Percentiles rank a stretch among this genome's conserved stretches.
These are phyloP conservation scores for Ocimum tenuiflorum DNA, from an alignment of 257 asterid genomes.

Conservation along the genomic window DNA sequence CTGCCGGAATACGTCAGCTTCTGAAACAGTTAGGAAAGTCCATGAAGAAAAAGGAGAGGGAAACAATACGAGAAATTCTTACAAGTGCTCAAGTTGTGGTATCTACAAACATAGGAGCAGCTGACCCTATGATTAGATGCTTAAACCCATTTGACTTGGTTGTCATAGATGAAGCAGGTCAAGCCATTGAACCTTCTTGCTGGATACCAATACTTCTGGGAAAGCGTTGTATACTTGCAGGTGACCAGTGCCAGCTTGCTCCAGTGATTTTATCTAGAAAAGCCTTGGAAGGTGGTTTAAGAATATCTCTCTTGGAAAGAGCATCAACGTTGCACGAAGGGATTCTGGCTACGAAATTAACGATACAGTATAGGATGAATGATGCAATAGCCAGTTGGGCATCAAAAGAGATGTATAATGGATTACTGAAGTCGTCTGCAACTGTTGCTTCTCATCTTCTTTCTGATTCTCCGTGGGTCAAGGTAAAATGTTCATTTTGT, in stretches of 20 bases:
- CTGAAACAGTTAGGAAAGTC: slow-evolving; percentile 85
- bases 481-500: slow-evolving; percentile 37
- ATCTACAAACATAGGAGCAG: slow-evolving; percentile 89
- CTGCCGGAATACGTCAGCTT: slow-evolving; percentile 97
- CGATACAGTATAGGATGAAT: slow-evolving; percentile 77
- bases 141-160: slow-evolving; percentile 75
- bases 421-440: slow-evolving; percentile 59
- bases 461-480: slow-evolving; percentile 82
- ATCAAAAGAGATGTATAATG: slow-evolving; percentile 94
- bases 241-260: slow-evolving; percentile 91
- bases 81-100: slow-evolving; percentile 82
- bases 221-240: slow-evolving; percentile 89
- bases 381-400: slow-evolving; percentile 96
- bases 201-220: slow-evolving; percentile 97
- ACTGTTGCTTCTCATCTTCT: slow-evolving; percentile 78
- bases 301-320: slow-evolving; percentile 76
- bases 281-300: slow-evolving; percentile 89
- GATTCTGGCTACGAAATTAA: slow-evolving; percentile 56
- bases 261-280: slow-evolving; percentile 88
- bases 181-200: slow-evolving; percentile 94
- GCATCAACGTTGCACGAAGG: slow-evolving; percentile 66
- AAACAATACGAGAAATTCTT: slow-evolving; percentile 70
- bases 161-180: slow-evolving; percentile 89
- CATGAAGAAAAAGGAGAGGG: slow-evolving; percentile 90
- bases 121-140: slow-evolving; percentile 82